These are phyloP conservation scores for Ploettnerulaceae sp. DNA, from an alignment of 2,329 filamentous ascomycete genomes.

Conservation along the genomic window DNA sequence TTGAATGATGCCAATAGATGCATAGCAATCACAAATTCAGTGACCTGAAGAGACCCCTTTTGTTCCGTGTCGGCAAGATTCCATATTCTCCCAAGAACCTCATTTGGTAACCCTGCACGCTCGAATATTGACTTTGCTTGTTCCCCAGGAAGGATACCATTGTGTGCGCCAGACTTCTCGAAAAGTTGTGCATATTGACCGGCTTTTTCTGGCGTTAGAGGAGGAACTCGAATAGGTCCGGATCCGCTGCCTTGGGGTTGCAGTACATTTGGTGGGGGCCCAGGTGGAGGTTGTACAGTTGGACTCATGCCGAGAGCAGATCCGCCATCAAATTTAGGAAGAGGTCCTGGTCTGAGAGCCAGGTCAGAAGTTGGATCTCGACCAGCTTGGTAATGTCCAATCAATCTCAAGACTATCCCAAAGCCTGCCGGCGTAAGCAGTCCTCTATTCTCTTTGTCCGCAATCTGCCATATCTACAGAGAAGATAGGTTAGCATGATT, in stretches of 20 bases:
- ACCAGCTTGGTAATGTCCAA: slow-evolving; percentile 90
- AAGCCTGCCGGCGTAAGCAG: slow-evolving; percentile 91
- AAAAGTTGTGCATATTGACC: slow-evolving; percentile 86
- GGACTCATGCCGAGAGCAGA: slow-evolving; percentile 36
- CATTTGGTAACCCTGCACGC: slow-evolving; percentile 82
- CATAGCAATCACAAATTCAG: slow-evolving; percentile 98
- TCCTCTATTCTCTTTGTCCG: slow-evolving; percentile 92
- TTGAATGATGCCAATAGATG: slow-evolving; percentile 91
- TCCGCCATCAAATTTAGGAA: slow-evolving; percentile 87
- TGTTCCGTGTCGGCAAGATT: slow-evolving; percentile 91
- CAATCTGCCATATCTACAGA: slow-evolving; percentile 93
- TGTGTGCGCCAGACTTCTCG: slow-evolving; percentile 76
- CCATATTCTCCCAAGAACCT: slow-evolving; percentile 92
- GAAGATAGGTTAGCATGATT: slow-evolving; percentile 23
- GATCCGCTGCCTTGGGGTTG: slow-evolving; percentile 56
- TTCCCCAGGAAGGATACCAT: slow-evolving; percentile 75
- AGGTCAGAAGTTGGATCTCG: slow-evolving; percentile 75
- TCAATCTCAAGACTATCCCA: slow-evolving; percentile 85
- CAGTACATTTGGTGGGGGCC: slow-evolving; percentile 38
- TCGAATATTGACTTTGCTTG: slow-evolving; percentile 93
- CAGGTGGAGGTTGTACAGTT: slow-evolving; percentile 46
- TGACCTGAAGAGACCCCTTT: slow-evolving; percentile 76
- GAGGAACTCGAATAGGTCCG: slow-evolving; percentile 78
- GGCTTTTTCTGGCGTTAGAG: slow-evolving; percentile 82
- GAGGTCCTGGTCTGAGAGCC: slow-evolving; percentile 78